Conservation (phyloP, 2,329 filamentous ascomycete species). For the Pseudogymnoascus sp. region DNA sequence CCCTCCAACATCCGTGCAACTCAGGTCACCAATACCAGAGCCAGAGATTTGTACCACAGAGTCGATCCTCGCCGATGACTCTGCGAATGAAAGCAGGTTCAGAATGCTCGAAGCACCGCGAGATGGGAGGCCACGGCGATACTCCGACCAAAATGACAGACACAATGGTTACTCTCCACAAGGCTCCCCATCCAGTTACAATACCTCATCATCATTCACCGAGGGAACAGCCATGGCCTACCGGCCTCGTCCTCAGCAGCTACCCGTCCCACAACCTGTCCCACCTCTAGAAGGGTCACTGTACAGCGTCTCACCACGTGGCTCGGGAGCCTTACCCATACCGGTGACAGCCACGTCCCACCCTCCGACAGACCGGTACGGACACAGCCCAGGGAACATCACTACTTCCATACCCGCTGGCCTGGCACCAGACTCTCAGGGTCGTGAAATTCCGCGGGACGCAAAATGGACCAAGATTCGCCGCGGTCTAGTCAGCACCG, state of each 20-base stretch:
- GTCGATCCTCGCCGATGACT: constrained; percentile 8
- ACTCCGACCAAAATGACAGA: constrained; percentile 1
- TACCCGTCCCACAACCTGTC: not conserved
- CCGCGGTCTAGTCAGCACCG: constrained; percentile 47
- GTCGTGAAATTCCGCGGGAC: constrained; percentile 46
- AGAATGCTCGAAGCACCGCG: not conserved
- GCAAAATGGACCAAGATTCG: constrained; percentile 53
- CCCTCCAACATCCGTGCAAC: not conserved
- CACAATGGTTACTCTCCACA: not conserved
- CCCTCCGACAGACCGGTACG: not conserved
- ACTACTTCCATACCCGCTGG: constrained; percentile 6
- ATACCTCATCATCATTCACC: not conserved
- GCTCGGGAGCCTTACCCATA: not conserved
- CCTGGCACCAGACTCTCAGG: constrained; percentile 49
- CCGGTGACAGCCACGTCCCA: not conserved
- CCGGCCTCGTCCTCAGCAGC: not conserved
- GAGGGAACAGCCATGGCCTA: not conserved
- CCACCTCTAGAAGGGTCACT: not conserved
- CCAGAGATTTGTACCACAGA: constrained; percentile 11
- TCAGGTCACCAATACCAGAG: constrained; percentile 8
- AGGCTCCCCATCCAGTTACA: not conserved
- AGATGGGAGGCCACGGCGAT: not conserved
- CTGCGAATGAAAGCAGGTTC: constrained; percentile 2
- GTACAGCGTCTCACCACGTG: not conserved
- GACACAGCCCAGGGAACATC: not conserved